Evolutionary conservation across 1,284 basidiomycete species (phyloP), one percentile per base, ranked within the genome.

Genomic region (Neolentinus lepideus): DNA sequence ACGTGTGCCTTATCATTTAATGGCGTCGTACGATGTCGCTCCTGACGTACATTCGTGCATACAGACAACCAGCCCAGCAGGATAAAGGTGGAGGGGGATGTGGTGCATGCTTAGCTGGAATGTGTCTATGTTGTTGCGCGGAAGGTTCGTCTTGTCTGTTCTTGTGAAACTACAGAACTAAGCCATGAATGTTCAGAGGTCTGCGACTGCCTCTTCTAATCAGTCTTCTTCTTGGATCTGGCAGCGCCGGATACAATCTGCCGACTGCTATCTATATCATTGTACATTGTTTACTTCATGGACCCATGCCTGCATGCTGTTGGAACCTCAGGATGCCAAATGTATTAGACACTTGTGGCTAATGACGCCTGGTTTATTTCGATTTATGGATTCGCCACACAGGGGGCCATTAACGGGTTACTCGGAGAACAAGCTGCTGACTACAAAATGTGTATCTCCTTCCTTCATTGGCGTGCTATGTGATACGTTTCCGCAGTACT

Each of bases 61-160:
- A 2, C 61, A 85, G 81, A 47, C 83, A 85, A 76, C 82, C 84
- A 66, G 75, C 72, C 47, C 65, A 69, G 31, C 72, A 78, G 58
- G 62, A 72, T 54, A 70, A 78, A 36, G 71, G 71, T 46, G 75
- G 71, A 29, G 65, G 64, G 0, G 77, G 78, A 16, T 88, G 83
- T 63, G 76, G 79, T 67, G 89, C 88, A 26, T 91, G 89, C 67
- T 71, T 90, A 62, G 81, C 85, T 19, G 88, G 84, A 60, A 73
- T 79, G 12, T 85, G 83, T 64, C 71, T 87, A 59, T 91, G 89
- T 68, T 91, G 88, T 70, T 88, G 85, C 61, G 81, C 82, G 12
- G 88, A 90, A 74, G 89, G 86, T 88, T 58, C 56, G 83, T 71
- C 53, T 48, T 3, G 14, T 27, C 53, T 14, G 21, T 22, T 46